phyloP scores from a whole-genome alignment of 1,284 basidiomycete species.

The Malassezia arunalokei region DNA sequence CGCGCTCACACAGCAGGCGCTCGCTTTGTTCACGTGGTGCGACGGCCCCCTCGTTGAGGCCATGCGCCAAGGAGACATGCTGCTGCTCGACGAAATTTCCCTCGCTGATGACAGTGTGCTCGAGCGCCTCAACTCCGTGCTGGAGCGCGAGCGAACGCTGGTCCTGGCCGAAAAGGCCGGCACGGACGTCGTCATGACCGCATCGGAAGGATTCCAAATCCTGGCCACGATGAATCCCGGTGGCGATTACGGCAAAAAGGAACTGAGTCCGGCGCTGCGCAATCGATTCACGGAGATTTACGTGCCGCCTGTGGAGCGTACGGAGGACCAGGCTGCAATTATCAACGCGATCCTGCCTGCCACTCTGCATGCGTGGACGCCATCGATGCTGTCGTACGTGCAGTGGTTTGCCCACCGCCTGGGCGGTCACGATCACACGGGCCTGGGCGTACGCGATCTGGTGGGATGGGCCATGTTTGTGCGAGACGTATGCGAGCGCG shows the following conservation, averaged over 20 bases:
- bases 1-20: conserved; percentile 48
- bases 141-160: conserved; percentile 78
- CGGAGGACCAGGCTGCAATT: conserved; percentile 67
- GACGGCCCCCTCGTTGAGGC: conserved; percentile 88
- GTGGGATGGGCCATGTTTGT: conserved; percentile 85
- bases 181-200: conserved; percentile 22
- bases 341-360: conserved; percentile 59
- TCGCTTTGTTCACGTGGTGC: conserved; percentile 88
- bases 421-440: conserved; percentile 54
- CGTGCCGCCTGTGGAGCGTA: conserved; percentile 76
- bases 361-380: conserved; percentile 56
- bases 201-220: conserved; percentile 59
- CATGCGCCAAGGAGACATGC: conserved; percentile 73
- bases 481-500: conserved; percentile 53
- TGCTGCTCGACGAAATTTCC: conserved; percentile 93
- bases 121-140: conserved; percentile 88
- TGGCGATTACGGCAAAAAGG: conserved; percentile 98
- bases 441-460: conserved; percentile 63
- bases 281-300: conserved; percentile 99
- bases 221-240: conserved; percentile 99
- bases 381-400: conserved; percentile 63
- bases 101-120: conserved; percentile 96
- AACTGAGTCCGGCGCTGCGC: conserved; percentile 85
- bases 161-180: conserved; percentile 65
- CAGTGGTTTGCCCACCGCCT: conserved; percentile 64